Percentiles rank a stretch among this genome's conserved stretches.
Evolutionary conservation across 257 asterid genomes (phyloP).

Genomic region (Solanum raphanifolium): DNA sequence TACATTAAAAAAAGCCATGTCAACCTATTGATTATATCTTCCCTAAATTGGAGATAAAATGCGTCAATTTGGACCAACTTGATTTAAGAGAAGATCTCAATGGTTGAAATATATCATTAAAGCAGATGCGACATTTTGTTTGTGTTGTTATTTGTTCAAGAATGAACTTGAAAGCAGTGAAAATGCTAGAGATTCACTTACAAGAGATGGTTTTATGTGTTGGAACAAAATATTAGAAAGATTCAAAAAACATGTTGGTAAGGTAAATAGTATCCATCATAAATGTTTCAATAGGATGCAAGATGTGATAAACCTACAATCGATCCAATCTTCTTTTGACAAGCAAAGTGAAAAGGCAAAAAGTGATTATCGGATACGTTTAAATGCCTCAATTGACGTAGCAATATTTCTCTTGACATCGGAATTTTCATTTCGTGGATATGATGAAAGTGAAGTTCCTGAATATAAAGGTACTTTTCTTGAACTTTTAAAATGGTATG

Average conservation of each 20-base stretch:
- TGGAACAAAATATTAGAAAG: not conserved
- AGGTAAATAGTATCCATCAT: not conserved
- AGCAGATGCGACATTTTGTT: not conserved
- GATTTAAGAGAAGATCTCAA: not conserved
- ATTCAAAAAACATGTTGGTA: not conserved
- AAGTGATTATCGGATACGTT: not conserved
- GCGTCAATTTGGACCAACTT: not conserved
- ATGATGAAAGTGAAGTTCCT: not conserved
- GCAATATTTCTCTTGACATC: not conserved
- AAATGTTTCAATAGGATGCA: not conserved
- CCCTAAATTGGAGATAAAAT: not conserved
- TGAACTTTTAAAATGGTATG: not conserved
- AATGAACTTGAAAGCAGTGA: not conserved
- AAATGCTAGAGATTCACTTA: not conserved
- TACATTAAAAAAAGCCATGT: not conserved
- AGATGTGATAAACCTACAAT: not conserved
- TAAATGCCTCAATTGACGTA: not conserved
- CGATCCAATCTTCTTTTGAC: not conserved
- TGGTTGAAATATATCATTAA: not conserved
- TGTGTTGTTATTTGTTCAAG: not conserved
- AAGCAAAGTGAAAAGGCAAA: not conserved
- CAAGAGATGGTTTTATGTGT: not conserved
- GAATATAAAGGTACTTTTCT: not conserved
- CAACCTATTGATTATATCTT: not conserved
- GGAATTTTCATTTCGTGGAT: not conserved